phyloP scores from a whole-genome alignment of 306 rosid genomes.

The Chamaecrista fasciculata region DNA sequence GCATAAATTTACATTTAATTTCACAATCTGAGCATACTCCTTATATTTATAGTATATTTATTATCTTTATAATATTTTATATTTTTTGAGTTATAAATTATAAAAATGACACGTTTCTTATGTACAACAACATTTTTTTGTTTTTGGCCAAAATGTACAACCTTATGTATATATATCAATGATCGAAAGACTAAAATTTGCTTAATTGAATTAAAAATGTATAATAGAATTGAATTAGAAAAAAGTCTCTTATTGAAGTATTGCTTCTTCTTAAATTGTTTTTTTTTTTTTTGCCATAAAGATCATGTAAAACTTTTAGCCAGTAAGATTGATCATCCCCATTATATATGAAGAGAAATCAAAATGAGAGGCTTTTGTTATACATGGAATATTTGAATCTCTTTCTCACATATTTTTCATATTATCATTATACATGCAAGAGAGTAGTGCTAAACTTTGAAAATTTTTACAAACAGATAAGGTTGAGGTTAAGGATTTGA shows the following conservation, averaged over 20 bases:
- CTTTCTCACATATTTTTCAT: background rate
- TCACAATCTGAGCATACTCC: too few relatives aligned
- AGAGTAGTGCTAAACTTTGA: background rate
- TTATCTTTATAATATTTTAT: too few relatives aligned
- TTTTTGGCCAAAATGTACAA: too few relatives aligned
- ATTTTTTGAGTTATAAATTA: too few relatives aligned
- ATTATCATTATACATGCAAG: background rate
- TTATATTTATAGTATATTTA: too few relatives aligned
- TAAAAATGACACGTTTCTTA: too few relatives aligned
- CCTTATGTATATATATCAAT: too few relatives aligned
- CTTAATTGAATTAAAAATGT: too few relatives aligned
- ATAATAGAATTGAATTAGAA: too few relatives aligned
- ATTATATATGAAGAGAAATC: slow-evolving; percentile 58
- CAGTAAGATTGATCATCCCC: slow-evolving; percentile 51
- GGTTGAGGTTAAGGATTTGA: slow-evolving; percentile 67
- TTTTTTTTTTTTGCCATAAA: slow-evolving; percentile 47
- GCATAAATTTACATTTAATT: too few relatives aligned
- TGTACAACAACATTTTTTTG: too few relatives aligned
- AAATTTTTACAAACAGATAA: slow-evolving; percentile 42
- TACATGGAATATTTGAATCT: background rate
- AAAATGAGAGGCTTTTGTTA: slow-evolving; percentile 54
- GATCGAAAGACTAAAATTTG: too few relatives aligned
- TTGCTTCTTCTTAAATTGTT: background rate
- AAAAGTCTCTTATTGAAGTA: background rate
- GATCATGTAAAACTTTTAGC: slow-evolving; percentile 55